Conservation (phyloP, 108 stramenopile species). For the Epithemia pelagica region DNA sequence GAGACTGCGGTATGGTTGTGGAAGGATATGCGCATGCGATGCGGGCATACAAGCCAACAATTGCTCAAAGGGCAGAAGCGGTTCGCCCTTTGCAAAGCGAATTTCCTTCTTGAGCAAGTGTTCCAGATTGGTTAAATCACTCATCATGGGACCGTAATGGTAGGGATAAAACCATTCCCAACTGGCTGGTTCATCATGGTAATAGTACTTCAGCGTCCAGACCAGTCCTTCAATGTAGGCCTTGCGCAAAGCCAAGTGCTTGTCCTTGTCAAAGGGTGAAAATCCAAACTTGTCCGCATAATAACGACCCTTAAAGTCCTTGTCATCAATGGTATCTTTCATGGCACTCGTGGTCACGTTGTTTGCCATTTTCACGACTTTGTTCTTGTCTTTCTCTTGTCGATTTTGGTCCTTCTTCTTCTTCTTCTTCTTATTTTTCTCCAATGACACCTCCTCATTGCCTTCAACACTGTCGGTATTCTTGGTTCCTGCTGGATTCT, state of each 20-base stretch:
- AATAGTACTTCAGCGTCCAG: constrained; percentile 97
- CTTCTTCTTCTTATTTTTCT: not conserved
- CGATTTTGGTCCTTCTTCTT: not conserved
- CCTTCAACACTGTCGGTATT: not conserved
- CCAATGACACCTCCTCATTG: no score
- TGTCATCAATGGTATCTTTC: constrained; percentile 28
- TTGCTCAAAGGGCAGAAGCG: constrained; percentile 90
- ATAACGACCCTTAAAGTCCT: constrained; percentile 80
- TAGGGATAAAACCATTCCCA: constrained; percentile 99
- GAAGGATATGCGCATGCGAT: constrained; percentile 87
- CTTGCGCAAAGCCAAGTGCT: constrained; percentile 72
- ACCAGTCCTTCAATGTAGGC: constrained; percentile 90
- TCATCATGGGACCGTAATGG: constrained; percentile 93
- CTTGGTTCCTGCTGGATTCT: no score
- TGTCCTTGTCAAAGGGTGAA: constrained; percentile 78
- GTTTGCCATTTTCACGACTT: not conserved
- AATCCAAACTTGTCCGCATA: constrained; percentile 93
- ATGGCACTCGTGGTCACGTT: not conserved
- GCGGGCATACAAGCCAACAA: constrained; percentile 94
- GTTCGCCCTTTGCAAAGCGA: constrained; percentile 67
- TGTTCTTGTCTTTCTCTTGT: not conserved
- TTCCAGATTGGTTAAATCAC: constrained; percentile 83
- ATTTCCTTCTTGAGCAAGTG: constrained; percentile 48
- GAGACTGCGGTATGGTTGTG: constrained; percentile 83
- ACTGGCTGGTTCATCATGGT: constrained; percentile 80